Conservation (phyloP, 1,284 basidiomycete species). For the Trichosporon faecale region DNA sequence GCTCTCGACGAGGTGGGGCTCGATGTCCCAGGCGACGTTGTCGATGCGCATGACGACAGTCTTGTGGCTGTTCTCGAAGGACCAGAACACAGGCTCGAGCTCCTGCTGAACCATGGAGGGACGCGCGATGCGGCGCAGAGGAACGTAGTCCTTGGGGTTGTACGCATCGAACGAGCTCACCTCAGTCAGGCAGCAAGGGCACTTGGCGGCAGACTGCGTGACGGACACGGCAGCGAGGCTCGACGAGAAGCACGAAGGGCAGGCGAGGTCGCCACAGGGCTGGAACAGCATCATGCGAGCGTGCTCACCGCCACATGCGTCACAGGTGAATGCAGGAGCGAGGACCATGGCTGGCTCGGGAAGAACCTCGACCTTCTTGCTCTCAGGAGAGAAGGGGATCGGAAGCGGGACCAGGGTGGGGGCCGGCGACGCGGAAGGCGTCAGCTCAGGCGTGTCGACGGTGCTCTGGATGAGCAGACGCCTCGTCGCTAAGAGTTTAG, state of each 20-base stretch:
- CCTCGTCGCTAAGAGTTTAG: background rate
- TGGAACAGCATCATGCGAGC: constrained; percentile 27
- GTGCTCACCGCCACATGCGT: constrained; percentile 25
- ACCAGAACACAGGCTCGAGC: background rate
- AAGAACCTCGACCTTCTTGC: background rate
- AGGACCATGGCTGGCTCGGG: background rate
- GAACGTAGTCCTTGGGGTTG: constrained; percentile 7
- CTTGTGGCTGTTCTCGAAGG: constrained; percentile 9
- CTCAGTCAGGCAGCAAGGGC: constrained; percentile 33
- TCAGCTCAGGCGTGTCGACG: background rate
- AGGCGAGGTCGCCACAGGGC: constrained; percentile 38
- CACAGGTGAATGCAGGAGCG: constrained; percentile 15
- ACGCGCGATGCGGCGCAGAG: constrained; percentile 8
- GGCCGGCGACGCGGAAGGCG: background rate
- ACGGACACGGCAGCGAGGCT: constrained; percentile 40
- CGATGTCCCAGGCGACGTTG: constrained; percentile 52
- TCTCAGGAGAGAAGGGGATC: background rate
- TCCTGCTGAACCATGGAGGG: background rate
- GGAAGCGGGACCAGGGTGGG: background rate
- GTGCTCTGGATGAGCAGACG: background rate
- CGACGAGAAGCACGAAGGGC: constrained; percentile 42
- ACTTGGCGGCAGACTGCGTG: constrained; percentile 31
- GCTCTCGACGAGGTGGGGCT: constrained; percentile 40
- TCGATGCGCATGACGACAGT: constrained; percentile 47
- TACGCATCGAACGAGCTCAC: constrained; percentile 28